phyloP scores from a whole-genome alignment of 768 basidiomycete genomes.

The Cantharellus anzutake region DNA sequence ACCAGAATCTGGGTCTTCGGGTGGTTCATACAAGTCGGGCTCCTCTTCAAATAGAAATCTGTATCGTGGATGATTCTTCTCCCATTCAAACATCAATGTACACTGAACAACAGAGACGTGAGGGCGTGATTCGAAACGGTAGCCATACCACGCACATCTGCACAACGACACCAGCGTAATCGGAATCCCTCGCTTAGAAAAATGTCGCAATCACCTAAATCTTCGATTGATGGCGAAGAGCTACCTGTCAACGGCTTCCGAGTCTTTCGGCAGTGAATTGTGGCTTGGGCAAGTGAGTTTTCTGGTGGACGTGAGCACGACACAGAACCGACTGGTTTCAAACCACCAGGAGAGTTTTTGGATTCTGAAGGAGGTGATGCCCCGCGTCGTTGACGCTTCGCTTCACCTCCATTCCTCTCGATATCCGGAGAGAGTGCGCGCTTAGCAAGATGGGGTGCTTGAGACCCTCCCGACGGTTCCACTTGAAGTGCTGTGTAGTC shows the following conservation, averaged over 20 bases:
- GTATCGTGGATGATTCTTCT: constrained; percentile 24
- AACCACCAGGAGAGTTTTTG: too few relatives aligned
- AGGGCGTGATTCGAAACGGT: background rate
- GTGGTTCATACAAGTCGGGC: constrained; percentile 59
- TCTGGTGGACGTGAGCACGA: too few relatives aligned
- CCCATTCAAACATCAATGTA: background rate
- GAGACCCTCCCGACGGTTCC: too few relatives aligned
- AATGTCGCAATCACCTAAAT: constrained; percentile 45
- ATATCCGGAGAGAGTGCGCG: too few relatives aligned
- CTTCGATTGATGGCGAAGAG: constrained; percentile 6
- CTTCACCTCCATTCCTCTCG: too few relatives aligned
- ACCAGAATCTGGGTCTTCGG: constrained; percentile 76
- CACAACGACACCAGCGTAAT: constrained; percentile 62
- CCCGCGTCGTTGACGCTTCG: too few relatives aligned
- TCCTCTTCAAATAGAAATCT: constrained; percentile 57
- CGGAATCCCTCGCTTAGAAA: constrained; percentile 61
- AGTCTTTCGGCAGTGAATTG: background rate
- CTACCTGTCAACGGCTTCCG: background rate
- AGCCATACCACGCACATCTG: constrained; percentile 24
- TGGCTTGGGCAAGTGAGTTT: too few relatives aligned
- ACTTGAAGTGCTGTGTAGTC: too few relatives aligned
- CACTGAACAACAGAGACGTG: background rate
- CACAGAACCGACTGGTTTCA: too few relatives aligned
- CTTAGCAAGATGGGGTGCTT: too few relatives aligned
- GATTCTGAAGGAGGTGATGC: too few relatives aligned